A percentile compares a stretch with the other conserved stretches of the same genome.
Evolutionary conservation across 1,284 basidiomycete genomes (phyloP).

Genomic region (Inonotus hispidus): DNA sequence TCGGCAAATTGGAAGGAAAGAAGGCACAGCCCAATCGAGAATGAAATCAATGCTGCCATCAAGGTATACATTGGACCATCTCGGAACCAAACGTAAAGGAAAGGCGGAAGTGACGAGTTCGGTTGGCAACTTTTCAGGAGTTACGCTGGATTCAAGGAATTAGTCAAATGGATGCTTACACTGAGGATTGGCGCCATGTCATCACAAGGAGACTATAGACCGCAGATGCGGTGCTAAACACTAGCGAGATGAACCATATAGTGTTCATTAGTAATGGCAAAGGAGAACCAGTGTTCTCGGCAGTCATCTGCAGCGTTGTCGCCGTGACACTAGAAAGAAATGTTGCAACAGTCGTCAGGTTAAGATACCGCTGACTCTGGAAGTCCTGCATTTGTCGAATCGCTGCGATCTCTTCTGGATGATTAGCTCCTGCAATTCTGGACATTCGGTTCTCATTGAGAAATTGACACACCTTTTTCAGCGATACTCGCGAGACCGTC

Average conservation of each 20-base stretch:
- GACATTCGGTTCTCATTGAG: no score
- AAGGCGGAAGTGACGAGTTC: not conserved
- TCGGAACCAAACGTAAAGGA: not conserved
- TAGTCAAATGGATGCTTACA: not conserved
- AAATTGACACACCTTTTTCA: not conserved
- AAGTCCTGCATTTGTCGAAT: not conserved
- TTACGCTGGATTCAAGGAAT: not conserved
- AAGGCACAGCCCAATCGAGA: not conserved
- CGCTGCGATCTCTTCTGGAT: not conserved
- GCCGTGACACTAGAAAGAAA: conserved; percentile 10
- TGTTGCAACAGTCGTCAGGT: conserved; percentile 12
- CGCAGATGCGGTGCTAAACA: conserved; percentile 10
- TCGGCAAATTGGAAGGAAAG: not conserved
- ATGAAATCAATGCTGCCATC: not conserved
- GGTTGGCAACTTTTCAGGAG: not conserved
- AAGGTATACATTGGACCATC: conserved; percentile 1
- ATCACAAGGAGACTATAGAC: conserved; percentile 8
- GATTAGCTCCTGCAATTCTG: not conserved
- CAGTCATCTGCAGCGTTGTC: conserved; percentile 8
- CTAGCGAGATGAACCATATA: conserved; percentile 7
- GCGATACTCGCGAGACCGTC: not conserved
- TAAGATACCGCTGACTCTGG: not conserved
- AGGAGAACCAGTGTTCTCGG: not conserved
- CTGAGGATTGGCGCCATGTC: conserved; percentile 8
- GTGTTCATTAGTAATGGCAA: not conserved